Evolutionary conservation across 495 filamentous ascomycete species (phyloP), one percentile per base, ranked within the genome.

Genomic region (Staphylotrichum longicolle): DNA sequence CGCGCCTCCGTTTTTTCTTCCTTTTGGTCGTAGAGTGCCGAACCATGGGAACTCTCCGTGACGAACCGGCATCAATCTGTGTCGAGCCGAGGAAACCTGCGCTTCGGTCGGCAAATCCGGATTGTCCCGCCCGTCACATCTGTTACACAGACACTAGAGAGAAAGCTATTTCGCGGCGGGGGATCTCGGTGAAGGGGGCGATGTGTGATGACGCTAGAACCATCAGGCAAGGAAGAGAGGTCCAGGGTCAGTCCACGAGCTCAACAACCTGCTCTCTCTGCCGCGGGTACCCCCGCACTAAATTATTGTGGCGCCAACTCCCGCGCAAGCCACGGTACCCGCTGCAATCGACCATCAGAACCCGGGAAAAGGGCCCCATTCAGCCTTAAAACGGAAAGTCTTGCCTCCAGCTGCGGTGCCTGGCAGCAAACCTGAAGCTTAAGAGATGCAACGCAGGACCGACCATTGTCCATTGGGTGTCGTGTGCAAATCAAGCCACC

Each of bases 331-430:
- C 63, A 58, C 63, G 27, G 15, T 7, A n/a, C 54, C 39, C 44
- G 42, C 48, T 48, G 45, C 45, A 39, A 39, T 33, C 27, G 41
- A 44, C 44, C 32, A 41, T 60, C 53, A 60, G 60, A 63, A 60
- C 51, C 60, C 53, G 53, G 53, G 57, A 62, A 55, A 67, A 63
- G 20, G 57, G 54, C 54, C 34, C 35, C 47, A 61, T 61, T 63
- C 57, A 65, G 60, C 56, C 62, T 68, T 58, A 63, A 58, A 52
- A 41, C 42, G 34, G 40, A 52, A 45, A 46, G 35, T 33, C 53
- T 15, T n/a, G 0, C 14, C 35, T 35, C 7, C 41, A 30, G 12
- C 14, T 32, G 34, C 14, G 33, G 41, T 58, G 41, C 27, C 27
- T 55, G 49, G 54, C 12, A 10, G 37, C 10, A 39, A 6, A 39